Evolutionary conservation across 805 yeast genomes (phyloP).

Genomic region (Vanderwaltozyma polyspora): DNA sequence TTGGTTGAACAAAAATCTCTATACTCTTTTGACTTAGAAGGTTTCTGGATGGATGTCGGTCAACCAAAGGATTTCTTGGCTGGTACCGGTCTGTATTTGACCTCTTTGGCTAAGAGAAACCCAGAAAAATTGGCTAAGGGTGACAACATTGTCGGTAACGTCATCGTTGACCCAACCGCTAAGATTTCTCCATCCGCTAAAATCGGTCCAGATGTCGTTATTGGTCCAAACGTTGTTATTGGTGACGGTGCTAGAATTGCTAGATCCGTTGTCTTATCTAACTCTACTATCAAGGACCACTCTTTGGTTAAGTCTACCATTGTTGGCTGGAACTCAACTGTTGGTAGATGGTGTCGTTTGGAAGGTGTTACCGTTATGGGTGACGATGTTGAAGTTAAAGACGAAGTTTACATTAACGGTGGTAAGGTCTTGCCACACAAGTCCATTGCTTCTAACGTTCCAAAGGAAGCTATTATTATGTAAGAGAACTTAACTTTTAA

Average conservation of each 20-base stretch:
- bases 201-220: conserved; percentile 96
- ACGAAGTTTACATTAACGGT: conserved; percentile 97
- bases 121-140: conserved; percentile 61
- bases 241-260: conserved; percentile 99
- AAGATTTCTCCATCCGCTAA: conserved; percentile 84
- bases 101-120: conserved; percentile 70
- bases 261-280: conserved; percentile 83
- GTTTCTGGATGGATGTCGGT: conserved; percentile 99
- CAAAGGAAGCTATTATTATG: conserved; percentile 97
- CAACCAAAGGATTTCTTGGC: conserved; percentile 99
- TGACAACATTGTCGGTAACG: conserved; percentile 77
- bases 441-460: conserved; percentile 90
- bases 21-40: conserved; percentile 95
- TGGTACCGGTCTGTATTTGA: conserved; percentile 87
- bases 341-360: conserved; percentile 97
- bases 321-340: conserved; percentile 98
- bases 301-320: conserved; percentile 96
- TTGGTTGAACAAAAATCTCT: conserved; percentile 81
- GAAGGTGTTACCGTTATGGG: conserved; percentile 97
- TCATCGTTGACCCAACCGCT: conserved; percentile 89
- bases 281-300: conserved; percentile 90
- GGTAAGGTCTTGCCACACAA: conserved; percentile 99
- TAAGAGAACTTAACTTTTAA: conserved; percentile 27
- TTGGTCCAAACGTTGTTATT: conserved; percentile 90
- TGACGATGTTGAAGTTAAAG: conserved; percentile 97